phyloP scores from a whole-genome alignment of 768 basidiomycete species.

The Mycena rosella region DNA sequence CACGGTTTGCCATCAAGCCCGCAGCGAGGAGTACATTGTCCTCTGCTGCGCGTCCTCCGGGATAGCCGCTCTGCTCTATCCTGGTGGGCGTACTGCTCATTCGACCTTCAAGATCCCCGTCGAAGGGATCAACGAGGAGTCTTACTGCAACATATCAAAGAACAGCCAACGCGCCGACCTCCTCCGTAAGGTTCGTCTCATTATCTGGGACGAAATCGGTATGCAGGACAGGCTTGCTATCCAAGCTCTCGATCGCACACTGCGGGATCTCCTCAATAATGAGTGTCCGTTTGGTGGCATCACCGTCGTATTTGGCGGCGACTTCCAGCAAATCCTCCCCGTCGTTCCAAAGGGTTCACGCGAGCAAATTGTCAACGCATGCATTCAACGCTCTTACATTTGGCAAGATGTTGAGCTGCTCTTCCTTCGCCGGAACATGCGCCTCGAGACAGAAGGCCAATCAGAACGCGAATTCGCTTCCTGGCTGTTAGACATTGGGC shows the following conservation, averaged over 20 bases:
- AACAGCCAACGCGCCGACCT: conserved; percentile 42
- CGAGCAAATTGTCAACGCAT: conserved; percentile 50
- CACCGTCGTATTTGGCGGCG: conserved; percentile 47
- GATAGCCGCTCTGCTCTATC: too few relatives aligned
- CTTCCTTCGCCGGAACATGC: conserved; percentile 52
- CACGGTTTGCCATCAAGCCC: too few relatives aligned
- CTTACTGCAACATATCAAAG: conserved; percentile 46
- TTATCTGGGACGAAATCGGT: too few relatives aligned
- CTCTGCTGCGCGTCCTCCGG: too few relatives aligned
- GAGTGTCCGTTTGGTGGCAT: conserved; percentile 51
- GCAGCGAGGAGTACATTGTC: too few relatives aligned
- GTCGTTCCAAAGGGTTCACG: conserved; percentile 45
- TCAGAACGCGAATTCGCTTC: conserved; percentile 37
- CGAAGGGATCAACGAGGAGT: conserved; percentile 15
- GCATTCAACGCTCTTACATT: conserved; percentile 47
- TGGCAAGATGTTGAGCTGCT: conserved; percentile 48
- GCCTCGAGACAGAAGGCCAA: conserved; percentile 42
- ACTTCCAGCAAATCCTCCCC: too few relatives aligned
- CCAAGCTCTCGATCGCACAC: conserved; percentile 50
- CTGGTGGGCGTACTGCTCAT: too few relatives aligned
- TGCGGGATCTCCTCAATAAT: conserved; percentile 43
- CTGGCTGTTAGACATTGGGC: conserved; percentile 37
- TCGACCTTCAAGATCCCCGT: conserved; percentile 53
- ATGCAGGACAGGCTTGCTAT: conserved; percentile 48
- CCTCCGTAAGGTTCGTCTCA: conserved; percentile 41